Conservation (phyloP, 2,329 filamentous ascomycete genomes). For the Aureobasidium sp. region DNA sequence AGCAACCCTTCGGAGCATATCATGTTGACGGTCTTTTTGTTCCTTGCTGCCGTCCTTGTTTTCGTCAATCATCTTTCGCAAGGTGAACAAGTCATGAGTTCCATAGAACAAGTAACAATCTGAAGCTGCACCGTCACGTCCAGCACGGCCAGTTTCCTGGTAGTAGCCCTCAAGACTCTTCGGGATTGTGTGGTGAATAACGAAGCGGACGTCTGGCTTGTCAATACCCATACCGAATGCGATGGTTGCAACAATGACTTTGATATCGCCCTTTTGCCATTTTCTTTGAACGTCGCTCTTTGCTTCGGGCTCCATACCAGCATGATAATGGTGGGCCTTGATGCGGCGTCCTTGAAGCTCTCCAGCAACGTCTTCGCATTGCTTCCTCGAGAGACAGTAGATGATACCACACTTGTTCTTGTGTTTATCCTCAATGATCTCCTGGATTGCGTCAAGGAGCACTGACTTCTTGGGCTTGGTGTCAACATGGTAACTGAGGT, state of each 20-base stretch:
- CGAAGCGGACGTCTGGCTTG: slow-evolving; percentile 91
- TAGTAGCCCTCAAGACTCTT: slow-evolving; percentile 98
- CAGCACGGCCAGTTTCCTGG: slow-evolving; percentile 92
- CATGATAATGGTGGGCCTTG: slow-evolving; percentile 77
- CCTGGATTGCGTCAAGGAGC: slow-evolving; percentile 47
- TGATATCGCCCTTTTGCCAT: slow-evolving; percentile 73
- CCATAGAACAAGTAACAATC: slow-evolving; percentile 86
- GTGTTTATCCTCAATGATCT: slow-evolving; percentile 64
- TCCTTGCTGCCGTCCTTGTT: slow-evolving; percentile 60
- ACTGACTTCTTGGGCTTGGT: slow-evolving; percentile 56
- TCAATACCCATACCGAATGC: slow-evolving; percentile 99
- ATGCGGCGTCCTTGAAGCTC: slow-evolving; percentile 60
- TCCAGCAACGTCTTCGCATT: slow-evolving; percentile 70
- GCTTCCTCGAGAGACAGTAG: slow-evolving; percentile 80
- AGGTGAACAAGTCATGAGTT: slow-evolving; percentile 63
- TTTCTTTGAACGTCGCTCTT: slow-evolving; percentile 64
- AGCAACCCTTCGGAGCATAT: slow-evolving; percentile 78
- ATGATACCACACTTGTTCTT: slow-evolving; percentile 73
- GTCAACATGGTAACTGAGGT: slow-evolving; percentile 80
- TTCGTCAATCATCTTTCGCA: slow-evolving; percentile 77
- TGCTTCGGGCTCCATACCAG: slow-evolving; percentile 58
- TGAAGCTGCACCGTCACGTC: slow-evolving; percentile 78
- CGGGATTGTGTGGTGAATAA: slow-evolving; percentile 85
- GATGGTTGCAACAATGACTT: slow-evolving; percentile 95
- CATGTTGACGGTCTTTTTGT: slow-evolving; percentile 74